Base-by-base conservation (phyloP, 768 basidiomycete species). In the Tubosaeta sp. region DNA sequence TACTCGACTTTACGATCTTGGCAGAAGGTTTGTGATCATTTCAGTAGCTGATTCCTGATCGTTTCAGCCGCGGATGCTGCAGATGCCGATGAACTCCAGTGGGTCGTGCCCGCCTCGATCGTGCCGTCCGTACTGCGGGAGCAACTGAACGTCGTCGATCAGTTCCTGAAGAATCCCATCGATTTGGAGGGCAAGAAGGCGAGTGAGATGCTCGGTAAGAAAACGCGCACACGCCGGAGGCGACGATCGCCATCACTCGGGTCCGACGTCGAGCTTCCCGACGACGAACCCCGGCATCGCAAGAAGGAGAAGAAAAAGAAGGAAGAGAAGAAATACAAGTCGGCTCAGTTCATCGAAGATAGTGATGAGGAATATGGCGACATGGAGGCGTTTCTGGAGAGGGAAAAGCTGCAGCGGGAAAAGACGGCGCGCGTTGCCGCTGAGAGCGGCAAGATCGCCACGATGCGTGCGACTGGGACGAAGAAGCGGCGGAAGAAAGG, bases 311-410 rank as follows among this genome's bases (percentile, higher is more conserved):
- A 76, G 66, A 82, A 79, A 67, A 75, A 73, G 58, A 84, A 81
- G 64, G 87, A 88, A 64, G 79, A 80, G 64, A 78, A 83, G 71
- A 73, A 74, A 52, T 94, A 89, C 76, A 93, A 92, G 67, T 90
- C 87, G 7, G 91, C 90, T 10, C 86, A 90, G 66, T 90, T 94
- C 65, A 93, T 95, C 65, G 84, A 88, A 63, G 93, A 96, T 70
- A 91, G 89, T 55, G 94, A 96, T 60, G 85, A 76, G 49, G 90
- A 91, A 66, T 82, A 82, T 51, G 88, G 80, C 14, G 84, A 87
- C 62, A 86, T 92, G 67, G 85, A 87, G 44, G 81, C 76, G 6
- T 96, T 96, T 76, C 81, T 93, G 51, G 85, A 77, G 68, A 80
- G 76, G 60, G 94, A 95, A 69, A 79, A 78, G 60, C 72, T 54